Conservation (phyloP, 257 asterid genomes). For the Primulina tabacum region DNA sequence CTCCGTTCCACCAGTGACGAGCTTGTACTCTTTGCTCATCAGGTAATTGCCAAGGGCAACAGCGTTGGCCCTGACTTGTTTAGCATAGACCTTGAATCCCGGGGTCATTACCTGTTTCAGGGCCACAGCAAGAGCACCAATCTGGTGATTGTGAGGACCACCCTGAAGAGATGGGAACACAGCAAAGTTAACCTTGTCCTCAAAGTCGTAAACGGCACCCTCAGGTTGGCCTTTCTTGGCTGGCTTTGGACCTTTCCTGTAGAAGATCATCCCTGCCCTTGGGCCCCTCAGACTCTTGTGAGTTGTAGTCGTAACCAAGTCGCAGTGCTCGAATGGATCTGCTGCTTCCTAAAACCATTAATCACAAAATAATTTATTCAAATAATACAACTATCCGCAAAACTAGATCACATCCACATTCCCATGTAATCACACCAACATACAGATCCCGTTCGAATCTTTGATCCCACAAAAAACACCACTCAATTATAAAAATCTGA, state of each 20-base stretch:
- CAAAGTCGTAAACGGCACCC: constrained; percentile 80
- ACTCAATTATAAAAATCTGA: no score
- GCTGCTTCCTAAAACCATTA: constrained; percentile 67
- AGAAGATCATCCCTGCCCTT: constrained; percentile 91
- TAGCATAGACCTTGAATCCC: constrained; percentile 85
- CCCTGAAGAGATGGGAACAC: constrained; percentile 98
- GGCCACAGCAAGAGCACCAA: constrained; percentile 97
- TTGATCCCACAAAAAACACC: background rate
- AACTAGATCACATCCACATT: background rate
- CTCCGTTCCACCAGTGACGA: constrained; percentile 91
- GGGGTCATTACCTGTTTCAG: constrained; percentile 80
- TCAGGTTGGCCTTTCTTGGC: constrained; percentile 84
- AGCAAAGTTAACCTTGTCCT: constrained; percentile 91
- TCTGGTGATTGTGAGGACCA: constrained; percentile 98
- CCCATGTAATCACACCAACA: background rate
- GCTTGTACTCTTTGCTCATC: constrained; percentile 79
- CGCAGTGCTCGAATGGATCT: constrained; percentile 86
- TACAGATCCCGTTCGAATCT: background rate
- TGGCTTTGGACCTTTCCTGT: constrained; percentile 77
- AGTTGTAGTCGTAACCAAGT: constrained; percentile 92
- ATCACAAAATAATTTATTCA: background rate
- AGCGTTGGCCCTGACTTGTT: constrained; percentile 90
- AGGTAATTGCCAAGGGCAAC: constrained; percentile 84
- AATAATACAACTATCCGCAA: background rate
- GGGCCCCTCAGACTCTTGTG: constrained; percentile 98